Base-by-base conservation (phyloP, 768 basidiomycete genomes). In the Mycena metata region DNA sequence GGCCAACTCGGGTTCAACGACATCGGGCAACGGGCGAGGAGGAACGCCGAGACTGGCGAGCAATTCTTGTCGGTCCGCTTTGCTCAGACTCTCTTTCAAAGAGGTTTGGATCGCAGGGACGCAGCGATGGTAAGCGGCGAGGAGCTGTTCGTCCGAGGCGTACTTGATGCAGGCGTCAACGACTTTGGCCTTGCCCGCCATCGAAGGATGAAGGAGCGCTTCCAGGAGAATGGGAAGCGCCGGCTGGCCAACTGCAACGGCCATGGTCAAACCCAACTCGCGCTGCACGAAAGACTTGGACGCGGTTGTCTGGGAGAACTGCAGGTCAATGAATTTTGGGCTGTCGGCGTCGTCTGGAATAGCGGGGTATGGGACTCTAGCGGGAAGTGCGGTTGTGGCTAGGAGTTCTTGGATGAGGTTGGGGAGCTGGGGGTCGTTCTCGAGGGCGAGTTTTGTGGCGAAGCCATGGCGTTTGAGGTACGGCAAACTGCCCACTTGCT, bases 261-360 rank as follows among this genome's bases (percentile, higher is more conserved):
- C 71, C 71, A 72, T 72, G 46, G 66, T 33, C 51, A 72, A 45
- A 41, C 54, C 71, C 39, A 72, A 26, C 39, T 72, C 68, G 45
- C 71, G 71, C 55, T 72, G 69, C 43, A 70, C 60, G 51, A 72
- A 72, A 41, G 60, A 60, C 55, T 72, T 72, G 19, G 71, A 72
- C 5, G 71, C 71, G 11, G 64, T 72, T 21, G 63, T 72, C 59
- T 72, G 71, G 19, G 71, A 57, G 54, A 72, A 72, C 57, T 62
- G 60, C 46, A 72, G 62, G 15, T 66, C 58, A 36, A 66, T 60
- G 50, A 55, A 60, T 19, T 54, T 54, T 24, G 58, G 64, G 36
- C 58, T 51, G 12, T 36, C 51, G 24, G 41, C 41, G 35, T 55
- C 54, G 54, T 59, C 71, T 15, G 55, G n/a, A 23, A 21, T 41